Evolutionary conservation across 176 grass and related monocot species (phyloP).

Genomic region (Raddia guianensis): DNA sequence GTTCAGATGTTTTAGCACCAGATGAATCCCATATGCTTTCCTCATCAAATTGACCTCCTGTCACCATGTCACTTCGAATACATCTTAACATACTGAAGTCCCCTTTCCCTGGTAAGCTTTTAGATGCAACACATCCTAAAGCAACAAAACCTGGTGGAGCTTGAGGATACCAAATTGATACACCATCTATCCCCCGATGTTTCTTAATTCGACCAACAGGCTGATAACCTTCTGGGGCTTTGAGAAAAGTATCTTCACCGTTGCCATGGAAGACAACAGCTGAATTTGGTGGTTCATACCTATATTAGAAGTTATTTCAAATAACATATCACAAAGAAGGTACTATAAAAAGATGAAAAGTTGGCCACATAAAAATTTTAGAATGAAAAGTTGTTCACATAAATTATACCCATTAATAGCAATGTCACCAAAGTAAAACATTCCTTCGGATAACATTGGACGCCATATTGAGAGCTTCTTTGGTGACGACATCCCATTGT

Average conservation of each 20-base stretch:
- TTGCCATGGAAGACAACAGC: slow-evolving; percentile 75
- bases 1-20: slow-evolving; percentile 60
- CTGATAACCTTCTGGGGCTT: slow-evolving; percentile 69
- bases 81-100: slow-evolving; percentile 76
- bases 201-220: slow-evolving; percentile 84
- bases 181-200: slow-evolving; percentile 63
- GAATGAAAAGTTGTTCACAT: slow-evolving; percentile 21
- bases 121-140: slow-evolving; percentile 88
- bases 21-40: slow-evolving; percentile 87
- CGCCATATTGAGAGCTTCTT: slow-evolving; percentile 97
- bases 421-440: slow-evolving; percentile 87
- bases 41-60: slow-evolving; percentile 77
- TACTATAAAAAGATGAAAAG: slow-evolving; percentile 22
- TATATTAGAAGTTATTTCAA: slow-evolving; percentile 46
- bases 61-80: slow-evolving; percentile 92
- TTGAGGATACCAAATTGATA: slow-evolving; percentile 89
- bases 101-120: slow-evolving; percentile 54
- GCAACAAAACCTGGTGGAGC: slow-evolving; percentile 89
- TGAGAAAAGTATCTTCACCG: slow-evolving; percentile 76
- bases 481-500: slow-evolving; percentile 59
- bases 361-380: slow-evolving; percentile 15
- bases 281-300: slow-evolving; percentile 94
- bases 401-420: slow-evolving; percentile 79
- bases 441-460: slow-evolving; percentile 72
- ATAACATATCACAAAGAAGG: slow-evolving; percentile 17